Evolutionary conservation across 257 asterid species (phyloP).

Genomic region (Solanum clarkiae): DNA sequence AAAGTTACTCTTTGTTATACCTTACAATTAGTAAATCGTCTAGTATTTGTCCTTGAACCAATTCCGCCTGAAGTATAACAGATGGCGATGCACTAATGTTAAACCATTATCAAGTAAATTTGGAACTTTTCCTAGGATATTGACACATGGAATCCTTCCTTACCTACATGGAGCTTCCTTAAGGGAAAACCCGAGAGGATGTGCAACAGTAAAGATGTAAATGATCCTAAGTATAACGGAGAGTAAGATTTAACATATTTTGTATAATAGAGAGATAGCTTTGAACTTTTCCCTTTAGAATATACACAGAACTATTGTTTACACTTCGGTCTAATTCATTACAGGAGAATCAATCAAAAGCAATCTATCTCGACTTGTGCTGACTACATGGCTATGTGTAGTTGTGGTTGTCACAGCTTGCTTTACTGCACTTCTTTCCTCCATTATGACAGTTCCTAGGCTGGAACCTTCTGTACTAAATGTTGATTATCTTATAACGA

Average conservation of each 20-base stretch:
- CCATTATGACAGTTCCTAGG: slow-evolving; percentile 48
- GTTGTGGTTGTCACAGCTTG: slow-evolving; percentile 32
- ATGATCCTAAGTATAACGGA: neutral
- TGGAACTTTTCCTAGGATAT: neutral
- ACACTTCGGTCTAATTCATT: neutral
- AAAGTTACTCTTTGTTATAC: neutral
- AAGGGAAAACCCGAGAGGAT: neutral
- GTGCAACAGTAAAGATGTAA: neutral
- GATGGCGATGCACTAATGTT: neutral
- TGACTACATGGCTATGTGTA: slow-evolving; percentile 38
- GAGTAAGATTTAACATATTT: neutral
- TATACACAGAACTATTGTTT: neutral
- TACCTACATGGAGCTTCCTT: neutral
- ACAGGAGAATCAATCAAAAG: slow-evolving; percentile 38
- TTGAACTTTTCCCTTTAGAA: neutral
- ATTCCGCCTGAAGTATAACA: neutral
- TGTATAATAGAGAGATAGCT: neutral
- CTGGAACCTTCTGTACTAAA: slow-evolving; percentile 28
- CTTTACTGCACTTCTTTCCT: slow-evolving; percentile 48
- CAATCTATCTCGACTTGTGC: slow-evolving; percentile 32
- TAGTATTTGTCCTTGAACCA: neutral
- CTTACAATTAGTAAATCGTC: neutral
- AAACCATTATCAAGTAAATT: neutral
- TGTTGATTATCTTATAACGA: slow-evolving; percentile 22
- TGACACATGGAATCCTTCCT: neutral